Conservation (phyloP, 495 filamentous ascomycete species). For the Lophium mytilinum region DNA sequence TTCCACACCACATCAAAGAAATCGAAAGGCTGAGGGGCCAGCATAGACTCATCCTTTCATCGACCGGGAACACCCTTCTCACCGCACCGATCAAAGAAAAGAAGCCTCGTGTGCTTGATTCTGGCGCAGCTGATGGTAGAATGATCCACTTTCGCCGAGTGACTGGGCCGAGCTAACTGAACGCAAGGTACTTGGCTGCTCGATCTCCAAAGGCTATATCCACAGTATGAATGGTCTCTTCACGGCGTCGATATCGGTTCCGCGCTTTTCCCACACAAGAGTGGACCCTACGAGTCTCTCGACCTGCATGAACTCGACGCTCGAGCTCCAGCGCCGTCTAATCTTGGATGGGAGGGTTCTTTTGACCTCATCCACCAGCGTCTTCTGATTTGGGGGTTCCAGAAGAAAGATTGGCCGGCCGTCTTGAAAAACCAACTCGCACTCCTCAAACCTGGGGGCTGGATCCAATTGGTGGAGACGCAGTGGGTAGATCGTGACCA, state of each 20-base stretch:
- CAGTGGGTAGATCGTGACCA: conserved; percentile 6
- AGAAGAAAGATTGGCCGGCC: conserved; percentile 6
- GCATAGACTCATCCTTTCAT: conserved; percentile 6
- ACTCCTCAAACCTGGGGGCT: conserved; percentile 12
- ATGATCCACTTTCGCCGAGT: too few relatives aligned
- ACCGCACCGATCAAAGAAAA: neutral
- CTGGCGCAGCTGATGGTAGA: conserved; percentile 2
- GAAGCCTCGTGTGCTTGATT: conserved; percentile 5
- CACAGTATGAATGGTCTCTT: too few relatives aligned
- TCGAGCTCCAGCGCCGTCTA: conserved; percentile 6
- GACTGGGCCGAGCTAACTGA: too few relatives aligned
- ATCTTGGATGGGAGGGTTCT: conserved; percentile 5
- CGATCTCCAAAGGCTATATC: too few relatives aligned
- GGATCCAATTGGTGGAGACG: conserved; percentile 13
- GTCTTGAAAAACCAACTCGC: conserved; percentile 4
- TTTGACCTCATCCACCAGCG: conserved; percentile 18
- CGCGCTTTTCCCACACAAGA: conserved; percentile 5
- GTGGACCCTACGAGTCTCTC: neutral
- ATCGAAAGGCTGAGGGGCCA: conserved; percentile 10
- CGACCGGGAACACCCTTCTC: neutral
- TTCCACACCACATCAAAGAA: conserved; percentile 10
- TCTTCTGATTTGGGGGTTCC: conserved; percentile 15
- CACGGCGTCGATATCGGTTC: conserved; percentile 11
- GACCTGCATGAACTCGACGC: neutral
- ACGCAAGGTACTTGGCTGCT: too few relatives aligned